Evolutionary conservation across 495 filamentous ascomycete genomes (phyloP), one percentile per base, ranked within the genome.

Genomic region (Tetracladium marchalianum): DNA sequence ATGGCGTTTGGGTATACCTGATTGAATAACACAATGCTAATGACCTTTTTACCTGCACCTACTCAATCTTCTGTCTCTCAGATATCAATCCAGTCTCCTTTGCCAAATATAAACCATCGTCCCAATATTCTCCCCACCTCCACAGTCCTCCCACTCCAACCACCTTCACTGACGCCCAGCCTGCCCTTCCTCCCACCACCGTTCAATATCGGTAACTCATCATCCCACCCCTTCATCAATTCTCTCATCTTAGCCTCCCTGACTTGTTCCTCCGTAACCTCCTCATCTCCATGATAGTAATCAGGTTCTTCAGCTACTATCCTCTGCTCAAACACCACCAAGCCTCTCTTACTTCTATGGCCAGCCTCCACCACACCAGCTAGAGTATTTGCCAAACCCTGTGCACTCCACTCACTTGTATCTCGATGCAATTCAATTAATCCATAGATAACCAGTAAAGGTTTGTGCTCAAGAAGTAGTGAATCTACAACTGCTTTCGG

Each of bases 381-480:
- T 12, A 85, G 66, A 5, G 81, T 85, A 55, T 79, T 77, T 41
- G 77, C 77, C 5, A 95, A 61, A 0, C 87, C 89, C 60, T 94
- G 88, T 0, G 82, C 87, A 36, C 84, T 89, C 71, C 84, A 90
- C 55, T 92, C 86, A 45, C 77, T 76, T 4, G 85, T 90, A 22
- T 70, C 62, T n/a, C 68, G 68, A 63, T 95, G 89, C 32, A 87
- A 60, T 24, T 68, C 62, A 10, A 93, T 54, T 38, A 83, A 68
- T 44, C 85, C 78, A 49, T 85, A 75, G 10, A 90, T 61, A 11
- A 80, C 69, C 11, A 95, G 62, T 18, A 76, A 57, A 12, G 67
- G 61, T 6, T 36, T 27, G 11, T 34, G 11, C 18, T 44, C 41
- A 6, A 33, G 36, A 17, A 33, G 39, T 9, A 11, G 11, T 34